Conservation (phyloP, 73 alveolate genomes). For the Symbiodinium natans region DNA sequence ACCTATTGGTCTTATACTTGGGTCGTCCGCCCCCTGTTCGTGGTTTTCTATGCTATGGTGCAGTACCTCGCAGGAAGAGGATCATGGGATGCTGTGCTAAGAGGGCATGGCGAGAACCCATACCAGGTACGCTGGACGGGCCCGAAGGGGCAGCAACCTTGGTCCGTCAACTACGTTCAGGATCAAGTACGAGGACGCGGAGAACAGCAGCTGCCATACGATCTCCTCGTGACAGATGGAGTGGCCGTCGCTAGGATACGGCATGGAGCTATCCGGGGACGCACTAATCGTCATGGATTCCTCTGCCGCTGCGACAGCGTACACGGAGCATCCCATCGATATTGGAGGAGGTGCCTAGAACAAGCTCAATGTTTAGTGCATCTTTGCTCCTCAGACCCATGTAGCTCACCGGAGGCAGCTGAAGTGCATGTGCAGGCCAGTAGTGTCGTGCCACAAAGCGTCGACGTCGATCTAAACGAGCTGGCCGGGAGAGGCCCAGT, state of each 20-base stretch:
- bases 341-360: neutral
- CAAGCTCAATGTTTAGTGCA: neutral
- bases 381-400: neutral
- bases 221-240: too few relatives aligned
- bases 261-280: neutral
- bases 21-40: neutral
- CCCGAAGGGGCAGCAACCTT: too few relatives aligned
- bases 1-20: neutral
- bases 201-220: too few relatives aligned
- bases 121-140: too few relatives aligned
- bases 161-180: too few relatives aligned
- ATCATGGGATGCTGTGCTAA: neutral
- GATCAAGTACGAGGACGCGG: too few relatives aligned
- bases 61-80: neutral
- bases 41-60: neutral
- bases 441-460: neutral
- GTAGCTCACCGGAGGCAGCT: neutral
- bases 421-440: neutral
- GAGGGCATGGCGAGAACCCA: too few relatives aligned
- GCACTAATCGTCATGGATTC: neutral
- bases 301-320: neutral
- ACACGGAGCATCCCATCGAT: neutral
- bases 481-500: constrained; percentile 11
- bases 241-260: too few relatives aligned
- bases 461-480: neutral